Base-by-base conservation (phyloP, 164 flowering plant species). In the Macadamia integrifolia region DNA sequence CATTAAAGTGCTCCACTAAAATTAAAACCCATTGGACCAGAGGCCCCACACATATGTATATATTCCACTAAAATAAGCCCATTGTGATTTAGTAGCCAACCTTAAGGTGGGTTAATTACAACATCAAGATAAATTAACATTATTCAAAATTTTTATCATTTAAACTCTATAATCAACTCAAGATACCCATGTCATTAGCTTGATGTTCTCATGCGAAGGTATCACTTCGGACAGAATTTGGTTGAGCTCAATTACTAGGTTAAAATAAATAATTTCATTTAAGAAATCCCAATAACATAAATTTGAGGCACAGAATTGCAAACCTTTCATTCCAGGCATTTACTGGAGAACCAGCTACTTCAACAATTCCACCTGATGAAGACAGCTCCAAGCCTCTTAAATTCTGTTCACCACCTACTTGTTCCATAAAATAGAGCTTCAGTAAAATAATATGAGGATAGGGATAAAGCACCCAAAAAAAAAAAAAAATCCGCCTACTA, bases 271-370 rank as follows among this genome's bases (percentile, higher is more conserved):
- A 46, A 8, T 53, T 53, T 53, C 13, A 53, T 11, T 12, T 1
- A 18, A 35, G 35, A 28, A n/a, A 30, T 29, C 9, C 7, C 67
- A 53, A 10, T 3, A 17, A 53, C 29, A 9, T 28, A 69, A 29
- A 11, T 17, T 61, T 56, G 61, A 55, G 62, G 44, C 14, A 53
- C 17, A 10, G 57, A 43, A 60, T 1, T 30, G 35, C 12, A 57
- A 35, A 70, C 77, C 77, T 74, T 67, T 58, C 71, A 63, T 71
- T 63, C 65, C 64, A 55, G 10, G 62, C 64, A 71, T 59, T 67
- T 60, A 50, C 29, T 28, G 64, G 61, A 61, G 78, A 57, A 35
- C 64, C 62, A 28, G 69, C 32, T 60, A 48, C 60, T 61, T 67
- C 72, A 10, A 52, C 44, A 64, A 60, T 61, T 18, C 40, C 66